Evolutionary conservation across 768 basidiomycete species (phyloP).

Genomic region (Mrakia blollopis): DNA sequence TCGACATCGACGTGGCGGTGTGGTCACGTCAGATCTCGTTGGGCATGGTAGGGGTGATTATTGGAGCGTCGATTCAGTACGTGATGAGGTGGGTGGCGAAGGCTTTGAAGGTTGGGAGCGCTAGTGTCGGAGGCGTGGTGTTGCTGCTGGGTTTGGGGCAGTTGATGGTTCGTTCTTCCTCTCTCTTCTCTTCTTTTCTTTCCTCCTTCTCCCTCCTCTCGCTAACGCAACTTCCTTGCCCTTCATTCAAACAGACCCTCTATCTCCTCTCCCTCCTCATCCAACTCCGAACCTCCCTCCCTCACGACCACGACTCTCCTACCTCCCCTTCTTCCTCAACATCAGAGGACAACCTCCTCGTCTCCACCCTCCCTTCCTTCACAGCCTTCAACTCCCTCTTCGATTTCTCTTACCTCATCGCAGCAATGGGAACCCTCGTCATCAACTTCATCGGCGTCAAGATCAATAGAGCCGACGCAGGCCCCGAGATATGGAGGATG

Average conservation of each 20-base stretch:
- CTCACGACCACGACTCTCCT: conserved; percentile 48
- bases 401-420: conserved; percentile 26
- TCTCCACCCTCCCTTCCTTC: conserved; percentile 29
- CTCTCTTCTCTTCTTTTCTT: not conserved
- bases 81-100: conserved; percentile 65
- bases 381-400: conserved; percentile 30
- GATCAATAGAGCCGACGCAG: conserved; percentile 12
- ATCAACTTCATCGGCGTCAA: conserved; percentile 19
- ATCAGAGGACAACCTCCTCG: not conserved
- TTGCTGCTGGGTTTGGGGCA: conserved; percentile 74
- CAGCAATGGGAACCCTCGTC: conserved; percentile 18
- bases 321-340: no score
- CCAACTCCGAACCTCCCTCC: conserved; percentile 75
- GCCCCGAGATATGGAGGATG: conserved; percentile 26
- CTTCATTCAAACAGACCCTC: conserved; percentile 63
- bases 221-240: not conserved
- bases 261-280: conserved; percentile 78
- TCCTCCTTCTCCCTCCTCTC: not conserved
- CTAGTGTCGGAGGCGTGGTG: conserved; percentile 65
- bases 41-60: conserved; percentile 67
- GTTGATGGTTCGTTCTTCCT: conserved; percentile 60
- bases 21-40: conserved; percentile 58
- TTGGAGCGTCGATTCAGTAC: conserved; percentile 63
- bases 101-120: conserved; percentile 61
- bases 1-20: conserved; percentile 28